Conservation (phyloP, 2,329 filamentous ascomycete species). For the Aureobasidium mangrovei region DNA sequence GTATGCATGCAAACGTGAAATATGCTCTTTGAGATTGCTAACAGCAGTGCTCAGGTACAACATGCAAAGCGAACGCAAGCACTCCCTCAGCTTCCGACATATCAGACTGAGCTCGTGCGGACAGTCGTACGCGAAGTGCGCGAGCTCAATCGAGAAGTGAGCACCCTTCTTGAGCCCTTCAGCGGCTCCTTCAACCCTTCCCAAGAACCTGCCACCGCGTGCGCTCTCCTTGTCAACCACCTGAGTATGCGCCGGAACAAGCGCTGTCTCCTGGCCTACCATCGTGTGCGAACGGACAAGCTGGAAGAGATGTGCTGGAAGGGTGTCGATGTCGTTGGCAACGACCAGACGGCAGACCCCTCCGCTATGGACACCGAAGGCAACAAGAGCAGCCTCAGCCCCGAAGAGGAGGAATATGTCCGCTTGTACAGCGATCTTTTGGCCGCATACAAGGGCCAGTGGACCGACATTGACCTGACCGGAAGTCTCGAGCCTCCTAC, state of each 20-base stretch:
- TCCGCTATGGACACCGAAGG: conserved; percentile 39
- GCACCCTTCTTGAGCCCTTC: conserved; percentile 70
- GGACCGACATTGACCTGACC: conserved; percentile 95
- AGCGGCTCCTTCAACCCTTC: conserved; percentile 74
- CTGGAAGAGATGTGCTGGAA: conserved; percentile 91
- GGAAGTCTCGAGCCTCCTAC: conserved; percentile 88
- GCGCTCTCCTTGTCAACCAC: conserved; percentile 84
- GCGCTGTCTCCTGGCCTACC: conserved; percentile 87
- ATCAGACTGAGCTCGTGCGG: conserved; percentile 85
- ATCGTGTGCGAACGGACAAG: conserved; percentile 81
- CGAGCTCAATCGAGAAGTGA: conserved; percentile 81
- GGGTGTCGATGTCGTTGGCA: conserved; percentile 72
- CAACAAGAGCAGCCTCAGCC: conserved; percentile 61
- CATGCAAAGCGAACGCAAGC: conserved; percentile 93
- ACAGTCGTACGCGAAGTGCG: conserved; percentile 83
- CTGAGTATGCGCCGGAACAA: conserved; percentile 94
- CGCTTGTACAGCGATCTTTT: conserved; percentile 84
- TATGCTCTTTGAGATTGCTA: conserved; percentile 13
- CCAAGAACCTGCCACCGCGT: conserved; percentile 73
- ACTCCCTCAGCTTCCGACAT: conserved; percentile 76
- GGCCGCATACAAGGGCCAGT: conserved; percentile 95
- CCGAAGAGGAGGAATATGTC: conserved; percentile 94
- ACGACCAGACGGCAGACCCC: conserved; percentile 34
- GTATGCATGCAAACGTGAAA: conserved; percentile 37
- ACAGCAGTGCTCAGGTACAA: conserved; percentile 55